Evolutionary conservation across 371 early-diverging fungal genomes (phyloP).

Genomic region (Amoeboaphelidium protococcarum): DNA sequence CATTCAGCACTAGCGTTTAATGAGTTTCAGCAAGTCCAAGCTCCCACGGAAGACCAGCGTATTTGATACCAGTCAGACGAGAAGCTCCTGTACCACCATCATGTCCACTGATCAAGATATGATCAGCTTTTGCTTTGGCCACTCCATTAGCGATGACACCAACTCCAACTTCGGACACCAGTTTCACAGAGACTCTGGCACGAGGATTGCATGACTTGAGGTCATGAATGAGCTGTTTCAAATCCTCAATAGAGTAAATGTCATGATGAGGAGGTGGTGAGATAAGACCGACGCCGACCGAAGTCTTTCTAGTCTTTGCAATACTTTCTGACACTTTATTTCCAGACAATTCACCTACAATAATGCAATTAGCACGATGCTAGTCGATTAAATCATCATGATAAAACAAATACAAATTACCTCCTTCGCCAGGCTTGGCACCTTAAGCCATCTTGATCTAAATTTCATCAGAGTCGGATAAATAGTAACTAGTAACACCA

Average conservation of each 20-base stretch:
- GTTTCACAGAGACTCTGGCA: constrained; percentile 78
- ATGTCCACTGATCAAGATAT: constrained; percentile 75
- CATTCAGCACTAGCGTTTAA: constrained; percentile 79
- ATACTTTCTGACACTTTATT: constrained; percentile 68
- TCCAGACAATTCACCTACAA: constrained; percentile 27
- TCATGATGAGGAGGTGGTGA: constrained; percentile 94
- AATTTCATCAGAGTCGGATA: constrained; percentile 73
- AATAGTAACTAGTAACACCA: constrained; percentile 79
- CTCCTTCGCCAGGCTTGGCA: constrained; percentile 92
- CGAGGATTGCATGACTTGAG: constrained; percentile 71
- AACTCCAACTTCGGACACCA: constrained; percentile 86
- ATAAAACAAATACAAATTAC: constrained; percentile 20
- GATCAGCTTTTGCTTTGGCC: constrained; percentile 86
- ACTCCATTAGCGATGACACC: constrained; percentile 89
- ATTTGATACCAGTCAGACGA: constrained; percentile 90
- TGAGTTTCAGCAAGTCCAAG: constrained; percentile 88
- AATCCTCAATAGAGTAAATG: constrained; percentile 86
- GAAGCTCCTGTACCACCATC: constrained; percentile 96
- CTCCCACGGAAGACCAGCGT: constrained; percentile 93
- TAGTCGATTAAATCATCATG: background rate
- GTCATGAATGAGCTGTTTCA: constrained; percentile 90
- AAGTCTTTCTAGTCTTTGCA: constrained; percentile 74
- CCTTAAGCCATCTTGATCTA: constrained; percentile 98
- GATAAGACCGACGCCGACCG: constrained; percentile 80
- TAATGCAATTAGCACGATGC: constrained; percentile 5